Evolutionary conservation across 495 filamentous ascomycete genomes (phyloP).

Genomic region (Trichoderma orchidacearum): DNA sequence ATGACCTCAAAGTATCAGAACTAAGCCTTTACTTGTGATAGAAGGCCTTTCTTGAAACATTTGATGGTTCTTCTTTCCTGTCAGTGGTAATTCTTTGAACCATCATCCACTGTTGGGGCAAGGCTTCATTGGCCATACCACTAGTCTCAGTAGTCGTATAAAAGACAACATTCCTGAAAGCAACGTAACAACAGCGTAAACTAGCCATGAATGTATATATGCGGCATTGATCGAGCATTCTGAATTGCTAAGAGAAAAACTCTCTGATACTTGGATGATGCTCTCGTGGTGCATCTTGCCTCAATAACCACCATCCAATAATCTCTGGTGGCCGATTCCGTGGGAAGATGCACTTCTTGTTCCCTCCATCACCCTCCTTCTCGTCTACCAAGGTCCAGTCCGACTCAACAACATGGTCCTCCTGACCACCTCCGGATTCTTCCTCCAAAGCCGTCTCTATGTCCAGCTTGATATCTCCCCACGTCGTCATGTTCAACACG

Average conservation of each 20-base stretch:
- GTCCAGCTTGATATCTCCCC: background rate
- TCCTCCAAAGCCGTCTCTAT: background rate
- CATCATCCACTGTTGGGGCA: no score
- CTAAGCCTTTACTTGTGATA: no score
- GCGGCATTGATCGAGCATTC: no score
- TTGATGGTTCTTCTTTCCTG: no score
- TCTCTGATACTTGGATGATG: background rate
- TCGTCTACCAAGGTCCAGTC: background rate
- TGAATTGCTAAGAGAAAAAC: background rate
- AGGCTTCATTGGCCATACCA: no score
- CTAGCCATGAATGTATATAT: no score
- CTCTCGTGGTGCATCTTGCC: background rate
- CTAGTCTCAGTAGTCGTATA: no score
- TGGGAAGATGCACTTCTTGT: background rate
- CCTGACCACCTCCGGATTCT: background rate
- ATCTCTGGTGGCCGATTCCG: background rate
- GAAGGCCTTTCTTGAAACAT: no score
- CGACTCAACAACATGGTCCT: background rate
- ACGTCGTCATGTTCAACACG: background rate
- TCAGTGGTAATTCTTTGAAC: no score
- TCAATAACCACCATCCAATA: background rate
- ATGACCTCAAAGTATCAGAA: no score
- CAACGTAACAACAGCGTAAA: no score
- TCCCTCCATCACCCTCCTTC: background rate
- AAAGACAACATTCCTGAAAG: no score